Base-by-base conservation (phyloP, 345 rosid species). In the Garcia nutans region DNA sequence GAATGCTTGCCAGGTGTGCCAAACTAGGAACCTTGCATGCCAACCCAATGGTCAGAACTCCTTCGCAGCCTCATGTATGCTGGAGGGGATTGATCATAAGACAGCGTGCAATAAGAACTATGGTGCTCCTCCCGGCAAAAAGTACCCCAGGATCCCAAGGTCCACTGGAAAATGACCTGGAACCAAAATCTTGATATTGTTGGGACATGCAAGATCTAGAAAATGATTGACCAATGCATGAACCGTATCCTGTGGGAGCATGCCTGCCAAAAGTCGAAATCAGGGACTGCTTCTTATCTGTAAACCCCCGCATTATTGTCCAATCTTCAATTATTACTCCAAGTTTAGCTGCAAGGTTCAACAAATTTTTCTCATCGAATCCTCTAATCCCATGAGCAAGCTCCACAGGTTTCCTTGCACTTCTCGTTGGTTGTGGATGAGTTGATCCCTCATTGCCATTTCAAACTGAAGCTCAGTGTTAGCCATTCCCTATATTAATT, bases 361-460 rank as follows among this genome's bases (percentile, higher is more conserved):
- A 58, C 75, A 93, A 78, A 78, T 77, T 85, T 76, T 89, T 91
- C 86, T 91, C 91, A 41, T 95, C 92, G 33, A 91, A 87, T 71
- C 97, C 99, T 77, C 99, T 77, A 88, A 83, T 37, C 92, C 91
- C 91, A 87, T 86, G 20, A 93, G 84, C 84, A 93, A 74, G 76
- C 89, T 91, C 97, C 97, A 93, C 26, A 93, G 83, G 64, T 91
- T 90, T 79, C 85, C 86, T 74, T 90, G 97, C 33, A 90, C 94
- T 85, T 89, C 94, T 58, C 91, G 88, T 81, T 93, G 97, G 77
- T 85, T 90, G 83, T 93, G 94, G 82, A 95, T 95, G 71, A 95
- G 86, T 84, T 95, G 94, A 84, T 95, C 97, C 82, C 99, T 91
- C 94, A 89, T 89, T 55, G 99, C 99, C 89, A 95, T 88, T 88